phyloP scores from a whole-genome alignment of 768 basidiomycete genomes.

The Strobilomyces confusus region DNA sequence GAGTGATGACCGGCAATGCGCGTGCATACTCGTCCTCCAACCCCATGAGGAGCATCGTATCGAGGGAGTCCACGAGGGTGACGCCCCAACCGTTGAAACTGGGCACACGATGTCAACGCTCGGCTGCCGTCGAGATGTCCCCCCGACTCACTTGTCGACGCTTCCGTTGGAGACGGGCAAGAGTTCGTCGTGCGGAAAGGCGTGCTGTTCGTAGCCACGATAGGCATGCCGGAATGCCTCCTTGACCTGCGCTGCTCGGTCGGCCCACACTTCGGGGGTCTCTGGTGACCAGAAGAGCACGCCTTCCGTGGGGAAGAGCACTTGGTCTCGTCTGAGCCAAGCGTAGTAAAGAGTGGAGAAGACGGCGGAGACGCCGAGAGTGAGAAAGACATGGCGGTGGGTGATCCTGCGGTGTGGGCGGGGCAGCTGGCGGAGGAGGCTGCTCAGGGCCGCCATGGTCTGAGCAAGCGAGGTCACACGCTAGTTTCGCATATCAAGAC shows the following conservation, averaged over 20 bases:
- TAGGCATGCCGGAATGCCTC: constrained; percentile 67
- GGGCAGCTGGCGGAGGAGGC: constrained; percentile 1
- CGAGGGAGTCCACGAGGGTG: constrained; percentile 76
- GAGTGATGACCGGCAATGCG: constrained; percentile 51
- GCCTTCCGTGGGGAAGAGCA: neutral
- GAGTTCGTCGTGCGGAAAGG: constrained; percentile 63
- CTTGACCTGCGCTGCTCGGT: constrained; percentile 54
- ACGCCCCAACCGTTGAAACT: constrained; percentile 84
- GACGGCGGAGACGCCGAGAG: constrained; percentile 3
- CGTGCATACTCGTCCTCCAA: constrained; percentile 65
- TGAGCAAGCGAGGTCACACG: neutral
- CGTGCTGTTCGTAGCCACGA: constrained; percentile 56
- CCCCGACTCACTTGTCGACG: constrained; percentile 44
- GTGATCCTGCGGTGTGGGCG: constrained; percentile 9
- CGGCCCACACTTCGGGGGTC: constrained; percentile 43
- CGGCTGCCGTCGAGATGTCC: too few relatives aligned
- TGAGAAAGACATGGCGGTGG: constrained; percentile 17
- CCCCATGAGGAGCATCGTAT: constrained; percentile 82
- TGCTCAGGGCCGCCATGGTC: neutral
- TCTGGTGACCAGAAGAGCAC: constrained; percentile 17
- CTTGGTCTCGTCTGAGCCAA: constrained; percentile 1
- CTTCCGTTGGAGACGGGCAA: constrained; percentile 45
- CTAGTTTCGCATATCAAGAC: too few relatives aligned
- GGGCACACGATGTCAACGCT: neutral
- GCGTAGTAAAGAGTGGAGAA: constrained; percentile 18